Percentiles rank a stretch among this genome's conserved stretches.
phyloP scores from a whole-genome alignment of 2,329 filamentous ascomycete species.

The Tolypocladium sp. region DNA sequence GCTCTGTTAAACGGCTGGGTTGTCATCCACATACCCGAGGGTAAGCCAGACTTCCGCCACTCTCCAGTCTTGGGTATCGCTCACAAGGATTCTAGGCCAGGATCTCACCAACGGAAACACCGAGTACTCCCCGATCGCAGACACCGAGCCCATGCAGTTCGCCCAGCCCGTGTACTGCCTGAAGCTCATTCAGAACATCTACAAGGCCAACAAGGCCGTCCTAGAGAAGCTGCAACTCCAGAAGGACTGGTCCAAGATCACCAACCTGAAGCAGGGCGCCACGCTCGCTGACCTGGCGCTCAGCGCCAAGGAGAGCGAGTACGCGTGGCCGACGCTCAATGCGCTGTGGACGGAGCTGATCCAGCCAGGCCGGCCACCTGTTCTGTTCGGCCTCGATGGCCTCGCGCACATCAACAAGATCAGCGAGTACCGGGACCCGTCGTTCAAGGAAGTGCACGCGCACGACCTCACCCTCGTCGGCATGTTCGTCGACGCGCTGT shows the following conservation, averaged over 20 bases:
- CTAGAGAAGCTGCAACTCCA: conserved; percentile 43
- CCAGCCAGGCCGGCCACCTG: conserved; percentile 39
- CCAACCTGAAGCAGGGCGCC: conserved; percentile 41
- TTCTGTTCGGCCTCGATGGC: conserved; percentile 72
- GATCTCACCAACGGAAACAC: conserved; percentile 75
- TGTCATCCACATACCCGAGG: conserved; percentile 82
- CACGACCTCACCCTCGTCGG: conserved; percentile 73
- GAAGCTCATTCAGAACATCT: conserved; percentile 62
- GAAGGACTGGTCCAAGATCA: conserved; percentile 32
- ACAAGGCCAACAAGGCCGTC: conserved; percentile 60
- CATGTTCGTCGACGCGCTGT: conserved; percentile 65
- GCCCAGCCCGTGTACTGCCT: conserved; percentile 71
- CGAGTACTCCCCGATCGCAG: conserved; percentile 64
- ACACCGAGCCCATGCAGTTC: conserved; percentile 52
- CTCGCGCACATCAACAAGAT: conserved; percentile 72
- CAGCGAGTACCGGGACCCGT: conserved; percentile 64
- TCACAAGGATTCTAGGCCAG: conserved; percentile 39
- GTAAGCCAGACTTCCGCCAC: conserved; percentile 35
- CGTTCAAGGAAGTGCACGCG: conserved; percentile 69
- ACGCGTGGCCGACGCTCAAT: conserved; percentile 71
- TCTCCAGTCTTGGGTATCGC: background rate
- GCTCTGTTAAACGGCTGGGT: conserved; percentile 79
- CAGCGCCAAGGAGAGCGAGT: conserved; percentile 64
- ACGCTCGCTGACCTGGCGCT: conserved; percentile 61
- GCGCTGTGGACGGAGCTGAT: conserved; percentile 74